Percentiles rank a stretch among this genome's conserved stretches.
These are phyloP conservation scores for Umbelopsis vinacea DNA, from an alignment of 192 early-diverging fungal species.

Conservation along the genomic window DNA sequence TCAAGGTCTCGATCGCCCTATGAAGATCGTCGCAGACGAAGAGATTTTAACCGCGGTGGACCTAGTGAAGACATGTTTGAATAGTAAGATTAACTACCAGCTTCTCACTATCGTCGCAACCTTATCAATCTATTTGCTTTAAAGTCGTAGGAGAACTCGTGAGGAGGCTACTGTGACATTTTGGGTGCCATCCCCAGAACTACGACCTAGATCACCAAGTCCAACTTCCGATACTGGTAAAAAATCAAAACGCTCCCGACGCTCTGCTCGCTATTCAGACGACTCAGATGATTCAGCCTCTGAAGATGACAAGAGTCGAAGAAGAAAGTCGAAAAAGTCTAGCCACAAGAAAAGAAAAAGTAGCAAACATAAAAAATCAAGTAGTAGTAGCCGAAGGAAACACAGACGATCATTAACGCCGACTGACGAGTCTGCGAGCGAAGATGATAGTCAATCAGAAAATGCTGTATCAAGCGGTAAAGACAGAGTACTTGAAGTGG, in stretches of 20 bases:
- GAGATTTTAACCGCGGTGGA: background rate
- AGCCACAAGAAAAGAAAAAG: constrained; percentile 22
- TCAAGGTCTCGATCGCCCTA: background rate
- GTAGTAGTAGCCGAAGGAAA: constrained; percentile 1
- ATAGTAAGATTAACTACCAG: background rate
- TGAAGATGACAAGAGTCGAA: constrained; percentile 20
- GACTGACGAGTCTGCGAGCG: constrained; percentile 19
- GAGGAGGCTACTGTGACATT: constrained; percentile 40
- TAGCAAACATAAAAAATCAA: constrained; percentile 26
- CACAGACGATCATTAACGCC: constrained; percentile 13
- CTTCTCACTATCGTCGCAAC: background rate
- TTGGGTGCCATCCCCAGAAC: constrained; percentile 53
- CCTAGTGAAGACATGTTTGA: constrained; percentile 12
- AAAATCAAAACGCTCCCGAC: constrained; percentile 22
- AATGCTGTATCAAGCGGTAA: background rate
- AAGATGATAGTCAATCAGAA: background rate
- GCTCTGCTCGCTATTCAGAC: constrained; percentile 15
- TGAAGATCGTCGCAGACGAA: constrained; percentile 9
- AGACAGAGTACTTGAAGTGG: constrained; percentile 30
- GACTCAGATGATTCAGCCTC: constrained; percentile 1
- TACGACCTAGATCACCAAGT: constrained; percentile 33
- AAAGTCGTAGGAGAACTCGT: constrained; percentile 42
- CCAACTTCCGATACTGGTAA: constrained; percentile 20
- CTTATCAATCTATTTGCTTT: constrained; percentile 1
- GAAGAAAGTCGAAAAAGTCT: constrained; percentile 25